Conservation (phyloP, 441 rosid species). For the Populus hybrid region DNA sequence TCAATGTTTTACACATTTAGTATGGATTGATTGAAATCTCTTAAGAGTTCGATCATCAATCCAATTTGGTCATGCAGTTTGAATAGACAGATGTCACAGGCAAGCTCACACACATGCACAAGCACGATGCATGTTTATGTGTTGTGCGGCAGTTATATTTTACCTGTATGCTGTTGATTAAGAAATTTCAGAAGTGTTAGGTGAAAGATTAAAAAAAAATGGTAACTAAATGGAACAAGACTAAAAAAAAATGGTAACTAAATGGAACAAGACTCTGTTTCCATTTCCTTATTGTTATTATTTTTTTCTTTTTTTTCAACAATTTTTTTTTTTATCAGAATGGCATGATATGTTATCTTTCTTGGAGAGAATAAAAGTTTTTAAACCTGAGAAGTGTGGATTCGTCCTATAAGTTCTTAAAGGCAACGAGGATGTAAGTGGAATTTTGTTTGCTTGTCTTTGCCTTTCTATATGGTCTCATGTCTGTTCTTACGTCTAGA, state of each 20-base stretch:
- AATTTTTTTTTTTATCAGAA: too few species aligned
- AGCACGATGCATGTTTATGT: not conserved
- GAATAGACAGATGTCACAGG: slow-evolving; percentile 2
- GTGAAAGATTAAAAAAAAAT: not conserved
- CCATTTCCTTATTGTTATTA: too few species aligned
- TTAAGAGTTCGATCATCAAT: not conserved
- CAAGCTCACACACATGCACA: not conserved
- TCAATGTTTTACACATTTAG: not conserved
- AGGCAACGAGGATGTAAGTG: too few species aligned
- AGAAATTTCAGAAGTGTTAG: not conserved
- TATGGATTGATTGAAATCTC: not conserved
- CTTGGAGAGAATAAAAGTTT: too few species aligned
- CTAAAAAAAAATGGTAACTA: not conserved
- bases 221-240: too few species aligned
- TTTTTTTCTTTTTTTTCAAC: too few species aligned
- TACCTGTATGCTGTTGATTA: not conserved
- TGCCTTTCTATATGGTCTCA: too few species aligned
- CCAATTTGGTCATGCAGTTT: not conserved
- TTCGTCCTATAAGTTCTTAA: too few species aligned
- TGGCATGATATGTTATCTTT: too few species aligned
- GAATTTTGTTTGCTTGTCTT: too few species aligned
- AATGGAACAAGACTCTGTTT: not conserved
- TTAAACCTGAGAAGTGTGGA: too few species aligned
- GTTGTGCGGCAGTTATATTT: not conserved
- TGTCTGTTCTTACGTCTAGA: too few species aligned